Percentiles rank a stretch among this genome's conserved stretches.
Evolutionary conservation across 257 asterid species (phyloP).

Genomic region (Euphrasia confusa): DNA sequence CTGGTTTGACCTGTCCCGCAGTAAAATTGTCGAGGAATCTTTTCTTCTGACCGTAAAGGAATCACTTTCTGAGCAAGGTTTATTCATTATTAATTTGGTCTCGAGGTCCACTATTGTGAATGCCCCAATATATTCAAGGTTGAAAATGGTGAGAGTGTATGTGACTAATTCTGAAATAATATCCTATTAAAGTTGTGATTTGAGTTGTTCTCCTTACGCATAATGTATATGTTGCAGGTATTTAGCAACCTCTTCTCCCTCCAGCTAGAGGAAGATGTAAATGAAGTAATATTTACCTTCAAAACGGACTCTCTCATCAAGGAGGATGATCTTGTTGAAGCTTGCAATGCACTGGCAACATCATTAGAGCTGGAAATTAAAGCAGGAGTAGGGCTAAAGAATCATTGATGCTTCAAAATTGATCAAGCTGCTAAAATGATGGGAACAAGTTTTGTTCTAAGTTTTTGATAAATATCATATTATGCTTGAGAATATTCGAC

Average conservation of each 20-base stretch:
- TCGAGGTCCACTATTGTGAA: slow-evolving; percentile 75
- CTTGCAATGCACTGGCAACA: too few species aligned
- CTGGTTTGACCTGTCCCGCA: slow-evolving; percentile 89
- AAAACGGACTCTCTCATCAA: too few species aligned
- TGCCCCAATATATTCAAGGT: slow-evolving; percentile 48
- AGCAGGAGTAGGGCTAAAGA: too few species aligned
- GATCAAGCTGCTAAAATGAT: too few species aligned
- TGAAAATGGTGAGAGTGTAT: slow-evolving; percentile 54
- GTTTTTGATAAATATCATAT: too few species aligned
- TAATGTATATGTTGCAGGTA: slow-evolving; percentile 41
- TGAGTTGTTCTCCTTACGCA: background rate
- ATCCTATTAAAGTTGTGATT: background rate
- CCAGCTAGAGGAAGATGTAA: too few species aligned
- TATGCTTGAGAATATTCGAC: too few species aligned
- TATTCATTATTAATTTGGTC: slow-evolving; percentile 74
- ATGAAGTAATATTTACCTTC: too few species aligned
- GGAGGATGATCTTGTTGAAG: too few species aligned
- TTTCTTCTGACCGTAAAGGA: slow-evolving; percentile 53
- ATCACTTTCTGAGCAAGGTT: slow-evolving; percentile 74
- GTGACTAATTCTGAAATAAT: background rate
- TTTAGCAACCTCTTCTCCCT: slow-evolving; percentile 60
- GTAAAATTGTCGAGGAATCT: slow-evolving; percentile 72
- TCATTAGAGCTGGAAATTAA: too few species aligned
- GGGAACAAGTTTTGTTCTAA: too few species aligned
- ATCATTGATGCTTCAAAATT: too few species aligned